These are phyloP conservation scores for Annulohypoxylon bovei DNA, from an alignment of 495 filamentous ascomycete species.

Conservation along the genomic window DNA sequence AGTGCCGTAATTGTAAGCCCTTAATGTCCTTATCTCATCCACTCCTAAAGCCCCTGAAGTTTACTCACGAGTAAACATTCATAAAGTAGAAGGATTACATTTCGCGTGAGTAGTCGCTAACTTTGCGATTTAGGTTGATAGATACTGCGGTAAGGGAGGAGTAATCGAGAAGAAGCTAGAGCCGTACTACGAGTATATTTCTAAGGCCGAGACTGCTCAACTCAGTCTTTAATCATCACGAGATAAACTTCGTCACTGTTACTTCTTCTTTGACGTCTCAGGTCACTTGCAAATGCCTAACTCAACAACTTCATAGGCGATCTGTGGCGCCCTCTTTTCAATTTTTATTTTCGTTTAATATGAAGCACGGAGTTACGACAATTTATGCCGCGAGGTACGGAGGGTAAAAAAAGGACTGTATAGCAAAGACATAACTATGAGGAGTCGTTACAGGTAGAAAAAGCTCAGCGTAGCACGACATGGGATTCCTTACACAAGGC, in stretches of 20 bases:
- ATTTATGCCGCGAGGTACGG: conserved; percentile 2
- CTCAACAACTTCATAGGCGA: background rate
- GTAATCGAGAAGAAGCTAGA: conserved; percentile 43
- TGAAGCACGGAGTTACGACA: conserved; percentile 13
- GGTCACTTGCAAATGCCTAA: background rate
- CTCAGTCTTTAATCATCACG: conserved; percentile 39
- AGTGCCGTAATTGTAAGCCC: conserved; percentile 46
- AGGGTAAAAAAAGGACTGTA: conserved; percentile 4
- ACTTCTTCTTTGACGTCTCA: background rate
- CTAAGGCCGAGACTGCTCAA: conserved; percentile 38
- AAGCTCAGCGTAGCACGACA: background rate
- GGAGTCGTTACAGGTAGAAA: background rate
- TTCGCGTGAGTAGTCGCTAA: background rate
- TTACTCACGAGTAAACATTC: background rate
- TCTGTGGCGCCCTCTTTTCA: background rate
- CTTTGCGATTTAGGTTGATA: conserved; percentile 49
- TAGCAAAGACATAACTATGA: background rate
- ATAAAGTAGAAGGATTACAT: background rate
- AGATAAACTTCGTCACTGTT: background rate
- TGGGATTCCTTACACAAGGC: background rate
- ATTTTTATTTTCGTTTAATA: background rate
- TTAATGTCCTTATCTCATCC: background rate
- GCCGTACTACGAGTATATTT: conserved; percentile 44
- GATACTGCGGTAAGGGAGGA: conserved; percentile 51
- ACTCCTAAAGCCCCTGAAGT: background rate